Percentiles rank a stretch among this genome's conserved stretches.
These are phyloP conservation scores for Glaciozyma antarctica DNA, from an alignment of 768 basidiomycete species.

Conservation along the genomic window DNA sequence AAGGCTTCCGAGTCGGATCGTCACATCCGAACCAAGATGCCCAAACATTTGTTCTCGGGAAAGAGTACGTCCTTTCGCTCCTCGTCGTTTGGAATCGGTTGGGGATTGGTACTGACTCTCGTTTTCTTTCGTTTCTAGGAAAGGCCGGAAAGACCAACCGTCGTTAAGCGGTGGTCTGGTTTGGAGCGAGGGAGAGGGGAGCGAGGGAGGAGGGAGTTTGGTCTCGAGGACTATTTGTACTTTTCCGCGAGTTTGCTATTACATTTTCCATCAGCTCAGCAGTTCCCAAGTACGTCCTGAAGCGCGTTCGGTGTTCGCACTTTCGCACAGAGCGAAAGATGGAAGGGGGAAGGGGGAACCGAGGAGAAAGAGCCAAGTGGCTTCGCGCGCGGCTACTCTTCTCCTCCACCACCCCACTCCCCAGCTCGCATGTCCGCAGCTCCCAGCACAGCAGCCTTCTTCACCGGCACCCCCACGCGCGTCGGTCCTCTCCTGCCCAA, in stretches of 20 bases:
- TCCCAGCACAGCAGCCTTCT: not conserved
- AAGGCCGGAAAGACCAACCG: slow-evolving; percentile 70
- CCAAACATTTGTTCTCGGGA: slow-evolving; percentile 75
- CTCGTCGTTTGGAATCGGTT: not conserved
- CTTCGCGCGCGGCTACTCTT: not conserved
- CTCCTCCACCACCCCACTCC: not conserved
- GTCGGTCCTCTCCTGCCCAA: not conserved
- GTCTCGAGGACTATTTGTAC: too few species aligned
- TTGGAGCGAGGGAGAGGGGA: not conserved
- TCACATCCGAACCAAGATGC: slow-evolving; percentile 47
- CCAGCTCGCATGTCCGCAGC: not conserved
- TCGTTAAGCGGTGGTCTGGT: slow-evolving; percentile 21
- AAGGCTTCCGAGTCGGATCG: slow-evolving; percentile 87
- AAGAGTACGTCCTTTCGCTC: slow-evolving; percentile 49
- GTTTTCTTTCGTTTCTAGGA: not conserved
- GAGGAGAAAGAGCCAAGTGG: not conserved
- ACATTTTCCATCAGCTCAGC: not conserved
- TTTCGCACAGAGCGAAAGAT: too few species aligned
- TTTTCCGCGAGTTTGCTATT: not conserved
- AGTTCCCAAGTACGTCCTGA: too few species aligned
- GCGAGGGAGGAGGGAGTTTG: not conserved
- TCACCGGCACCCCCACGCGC: not conserved
- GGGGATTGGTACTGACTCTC: not conserved
- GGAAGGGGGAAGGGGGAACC: not conserved
- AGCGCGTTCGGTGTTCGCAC: too few species aligned